Evolutionary conservation across 805 yeast genomes (phyloP).

Genomic region (Schwanniomyces occidentalis): DNA sequence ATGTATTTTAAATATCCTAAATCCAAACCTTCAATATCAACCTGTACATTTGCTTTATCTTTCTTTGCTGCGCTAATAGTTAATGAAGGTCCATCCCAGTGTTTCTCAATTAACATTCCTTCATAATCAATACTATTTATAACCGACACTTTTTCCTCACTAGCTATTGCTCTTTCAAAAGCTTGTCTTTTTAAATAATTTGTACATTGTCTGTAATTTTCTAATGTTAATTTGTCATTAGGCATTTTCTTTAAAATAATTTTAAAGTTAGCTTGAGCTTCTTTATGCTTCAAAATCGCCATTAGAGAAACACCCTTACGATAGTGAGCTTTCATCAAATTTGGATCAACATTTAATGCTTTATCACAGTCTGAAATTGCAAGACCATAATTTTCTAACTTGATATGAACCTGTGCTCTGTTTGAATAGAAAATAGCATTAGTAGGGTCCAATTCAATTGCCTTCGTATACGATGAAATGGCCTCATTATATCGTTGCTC

Average conservation of each 20-base stretch:
- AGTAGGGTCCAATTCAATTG: conserved; percentile 61
- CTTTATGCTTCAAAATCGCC: conserved; percentile 74
- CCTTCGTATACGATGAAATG: conserved; percentile 67
- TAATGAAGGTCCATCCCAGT: conserved; percentile 61
- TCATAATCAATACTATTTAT: conserved; percentile 50
- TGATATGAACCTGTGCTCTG: conserved; percentile 87
- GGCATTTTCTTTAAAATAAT: conserved; percentile 63
- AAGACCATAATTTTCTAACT: conserved; percentile 80
- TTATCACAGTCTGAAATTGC: conserved; percentile 77
- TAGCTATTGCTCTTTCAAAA: conserved; percentile 84
- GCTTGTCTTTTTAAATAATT: conserved; percentile 69
- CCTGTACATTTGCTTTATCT: conserved; percentile 19
- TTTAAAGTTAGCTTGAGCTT: conserved; percentile 70
- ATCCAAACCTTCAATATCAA: conserved; percentile 43
- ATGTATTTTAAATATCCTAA: conserved; percentile 60
- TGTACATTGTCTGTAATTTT: conserved; percentile 61
- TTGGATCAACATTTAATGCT: conserved; percentile 67
- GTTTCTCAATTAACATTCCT: conserved; percentile 49
- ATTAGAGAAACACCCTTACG: conserved; percentile 81
- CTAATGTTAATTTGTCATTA: conserved; percentile 64
- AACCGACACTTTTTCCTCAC: conserved; percentile 57
- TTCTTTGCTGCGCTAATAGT: conserved; percentile 35
- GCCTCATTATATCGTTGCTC: conserved; percentile 65
- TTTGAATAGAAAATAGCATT: conserved; percentile 75
- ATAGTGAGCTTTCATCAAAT: conserved; percentile 77